Evolutionary conservation across 108 stramenopile genomes (phyloP), one percentile per base, ranked within the genome.

Genomic region (Seminavis robusta): DNA sequence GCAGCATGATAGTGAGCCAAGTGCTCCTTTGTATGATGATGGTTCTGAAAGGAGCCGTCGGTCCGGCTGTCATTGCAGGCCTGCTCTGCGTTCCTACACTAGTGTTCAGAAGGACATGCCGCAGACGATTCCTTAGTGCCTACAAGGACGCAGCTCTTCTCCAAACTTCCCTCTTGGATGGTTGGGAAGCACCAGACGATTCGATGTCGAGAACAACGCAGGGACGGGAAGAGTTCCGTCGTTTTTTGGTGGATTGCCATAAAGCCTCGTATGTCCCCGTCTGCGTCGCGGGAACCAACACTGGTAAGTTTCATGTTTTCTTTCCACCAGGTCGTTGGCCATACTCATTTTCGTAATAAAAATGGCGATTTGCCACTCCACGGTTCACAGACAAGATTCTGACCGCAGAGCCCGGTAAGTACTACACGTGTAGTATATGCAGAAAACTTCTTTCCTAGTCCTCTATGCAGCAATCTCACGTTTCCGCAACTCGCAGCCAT

Each of bases 221-320:
- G 13, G 74, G 84, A 59, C 56, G 88, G 43, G 88, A 90, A 66
- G 80, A 88, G 39, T 94, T 86, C 49, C 63, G 88, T 25, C 48
- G 63, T 34, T 94, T 89, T 53, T 56, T 94, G 21, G 92, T 94
- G 3, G 92, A 94, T 59, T 80, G 82, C 20, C 92, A 94, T 70
- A 88, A 90, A 43, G 85, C 89, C 33, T 85, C 93, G 19, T 94
- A 90, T 51, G 89, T 94, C 16, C 92, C 92, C 21, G 83, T 91
- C 26, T 94, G 93, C 37, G 79, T 91, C 32, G 86, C 91, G n/a
- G n/a, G n/a, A 43, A 69, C 73, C 4, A 59, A 62, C n/a, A 32
- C 58, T 17, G 37, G n/a, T n/a, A n/a, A n/a, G n/a, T n/a, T n/a
- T n/a, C n/a, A n/a, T n/a, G n/a, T n/a, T n/a, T n/a, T n/a, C n/a